Evolutionary conservation across 2,329 filamentous ascomycete species (phyloP), one percentile per base, ranked within the genome.

Genomic region (Penicillium vulpinum): DNA sequence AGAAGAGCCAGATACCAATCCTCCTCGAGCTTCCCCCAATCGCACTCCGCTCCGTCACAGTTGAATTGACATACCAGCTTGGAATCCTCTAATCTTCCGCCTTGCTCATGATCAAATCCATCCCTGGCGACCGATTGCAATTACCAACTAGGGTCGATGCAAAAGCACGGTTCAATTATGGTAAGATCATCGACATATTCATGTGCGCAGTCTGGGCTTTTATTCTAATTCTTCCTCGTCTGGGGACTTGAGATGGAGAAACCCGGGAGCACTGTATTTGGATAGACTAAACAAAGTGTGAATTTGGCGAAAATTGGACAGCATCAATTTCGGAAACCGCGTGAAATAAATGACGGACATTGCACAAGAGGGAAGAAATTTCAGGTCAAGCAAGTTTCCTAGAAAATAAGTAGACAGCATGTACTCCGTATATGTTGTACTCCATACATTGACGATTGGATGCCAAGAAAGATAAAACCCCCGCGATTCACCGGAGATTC

Each of bases 51-150:
- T 66, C 73, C 1, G 62, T 74, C 21, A 66, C 72, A 40, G 69
- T 75, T 16, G 74, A 74, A 26, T 49, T 73, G 7, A 69, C 71
- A 2, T 76, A 77, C 56, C 73, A 77, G 60, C 66, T 78, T 35
- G 74, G 75, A 7, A 76, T 75, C 52, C 66, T 76, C 16, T 70
- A 67, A 9, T 76, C 75, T 1, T 76, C 72, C 7, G 75, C 77
- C 6, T 73, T 71, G 15, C 74, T 75, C 5, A 79, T 76, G 3
- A 79, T 79, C 54, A 72, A 78, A 52, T 70, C 74, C 2, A 72
- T 71, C 0, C 73, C 79, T 38, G 76, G 75, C 7, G 74, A 78
- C 58, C 60, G 70, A 15, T 79, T 74, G 56, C 75, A 75, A 4
- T 62, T 78, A 16, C 67, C 71, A 22, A 62, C 72, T 0, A 66